Evolutionary conservation across 768 basidiomycete species (phyloP), one percentile per base, ranked within the genome.

Genomic region (Coprinellus micaceus): DNA sequence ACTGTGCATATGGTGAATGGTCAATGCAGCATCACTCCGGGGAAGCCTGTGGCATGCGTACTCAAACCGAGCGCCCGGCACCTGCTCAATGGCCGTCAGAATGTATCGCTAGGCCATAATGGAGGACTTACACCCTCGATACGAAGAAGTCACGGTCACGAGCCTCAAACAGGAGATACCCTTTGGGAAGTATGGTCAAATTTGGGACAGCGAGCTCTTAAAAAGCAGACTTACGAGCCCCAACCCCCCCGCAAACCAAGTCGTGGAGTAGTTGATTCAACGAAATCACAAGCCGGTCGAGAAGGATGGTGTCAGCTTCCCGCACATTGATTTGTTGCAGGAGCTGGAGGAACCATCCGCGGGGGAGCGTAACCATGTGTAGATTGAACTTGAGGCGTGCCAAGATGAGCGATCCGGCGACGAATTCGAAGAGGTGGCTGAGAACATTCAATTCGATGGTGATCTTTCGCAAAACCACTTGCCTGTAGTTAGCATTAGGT

Each of bases 291-390:
- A 57, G 28, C 21, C n/a, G 39, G 43, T 57, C 56, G 9, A 52
- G 9, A 13, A 57, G 50, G 24, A 11, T 13, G 26, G 48, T 58
- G 17, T 53, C 60, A 13, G 43, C 26, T 25, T 52, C 25, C 45
- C 28, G 49, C 19, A 17, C 29, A 25, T 9, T 57, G 30, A 3
- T 60, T 29, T 64, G 58, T 36, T 52, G 49, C 10, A 69, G 58
- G 41, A 68, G 52, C 19, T 60, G 60, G 12, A 72, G 46, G 21
- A 83, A 63, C 83, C 84, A 86, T 52, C 75, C 78, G 1, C 74
- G 74, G 0, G 85, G 85, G 39, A 87, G 71, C 4, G 77, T 77
- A 22, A 82, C 62, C 13, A 76, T 73, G 61, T 86, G 79, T 0
- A 83, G 64, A 24, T 60, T 49, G 45, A 61, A 46, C 5, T 36